Conservation (phyloP, 78 protist genomes). For the Salpingoeca rosetta region DNA sequence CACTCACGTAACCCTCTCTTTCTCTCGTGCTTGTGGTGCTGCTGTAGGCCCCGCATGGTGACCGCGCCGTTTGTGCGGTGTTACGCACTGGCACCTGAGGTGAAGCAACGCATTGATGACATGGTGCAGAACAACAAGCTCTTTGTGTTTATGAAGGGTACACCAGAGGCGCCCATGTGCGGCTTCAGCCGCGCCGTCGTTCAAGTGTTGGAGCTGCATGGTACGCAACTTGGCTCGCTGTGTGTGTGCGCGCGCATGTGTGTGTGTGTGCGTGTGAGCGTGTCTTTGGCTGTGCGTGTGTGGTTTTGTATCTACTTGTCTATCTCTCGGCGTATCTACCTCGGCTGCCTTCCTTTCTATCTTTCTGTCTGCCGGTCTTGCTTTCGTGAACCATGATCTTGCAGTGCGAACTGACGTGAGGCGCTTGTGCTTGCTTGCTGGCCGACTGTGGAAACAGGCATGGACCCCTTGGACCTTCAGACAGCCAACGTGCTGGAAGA, state of each 20-base stretch:
- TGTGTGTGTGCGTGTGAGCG: too few species aligned
- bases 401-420: too few species aligned
- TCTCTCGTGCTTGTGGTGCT: neutral
- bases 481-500: constrained; percentile 58
- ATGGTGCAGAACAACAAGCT: constrained; percentile 26
- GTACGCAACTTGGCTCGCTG: constrained; percentile 24
- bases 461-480: constrained; percentile 8
- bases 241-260: too few species aligned
- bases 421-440: neutral
- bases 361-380: too few species aligned
- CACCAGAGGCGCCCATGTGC: constrained; percentile 73
- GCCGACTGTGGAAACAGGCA: neutral
- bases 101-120: neutral
- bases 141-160: constrained; percentile 85
- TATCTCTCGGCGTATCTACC: too few species aligned
- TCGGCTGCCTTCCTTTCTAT: too few species aligned
- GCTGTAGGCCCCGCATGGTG: constrained; percentile 32
- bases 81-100: neutral
- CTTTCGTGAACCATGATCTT: too few species aligned
- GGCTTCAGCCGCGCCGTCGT: constrained; percentile 69
- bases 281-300: too few species aligned
- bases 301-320: too few species aligned
- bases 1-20: neutral
- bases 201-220: constrained; percentile 51
- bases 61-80: constrained; percentile 91